These are phyloP conservation scores for Ceratocystis lukuohia DNA, from an alignment of 2,329 filamentous ascomycete species.

Conservation along the genomic window DNA sequence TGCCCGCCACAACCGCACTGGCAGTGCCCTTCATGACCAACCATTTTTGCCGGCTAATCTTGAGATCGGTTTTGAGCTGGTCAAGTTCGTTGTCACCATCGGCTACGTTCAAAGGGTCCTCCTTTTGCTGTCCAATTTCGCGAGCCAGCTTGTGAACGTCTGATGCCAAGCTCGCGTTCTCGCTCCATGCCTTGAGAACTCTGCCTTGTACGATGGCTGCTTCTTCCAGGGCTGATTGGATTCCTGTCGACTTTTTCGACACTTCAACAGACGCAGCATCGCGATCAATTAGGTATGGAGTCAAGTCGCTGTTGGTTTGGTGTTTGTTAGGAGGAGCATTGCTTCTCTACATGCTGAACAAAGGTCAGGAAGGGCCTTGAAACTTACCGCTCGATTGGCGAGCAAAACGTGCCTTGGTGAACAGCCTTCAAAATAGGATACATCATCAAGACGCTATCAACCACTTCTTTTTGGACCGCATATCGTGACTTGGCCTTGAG, in stretches of 20 bases:
- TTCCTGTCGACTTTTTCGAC: constrained; percentile 43
- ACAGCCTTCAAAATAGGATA: constrained; percentile 68
- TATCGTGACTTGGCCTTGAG: constrained; percentile 59
- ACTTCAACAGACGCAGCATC: constrained; percentile 53
- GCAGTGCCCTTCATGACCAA: constrained; percentile 63
- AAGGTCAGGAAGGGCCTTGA: neutral
- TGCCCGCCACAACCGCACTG: constrained; percentile 67
- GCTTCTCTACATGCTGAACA: neutral
- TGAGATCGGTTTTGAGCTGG: constrained; percentile 45
- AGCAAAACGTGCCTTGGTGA: constrained; percentile 51
- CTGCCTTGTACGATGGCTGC: constrained; percentile 46
- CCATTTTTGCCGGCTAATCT: constrained; percentile 52
- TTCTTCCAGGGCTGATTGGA: constrained; percentile 37
- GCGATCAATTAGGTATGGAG: constrained; percentile 51
- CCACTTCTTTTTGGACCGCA: constrained; percentile 53
- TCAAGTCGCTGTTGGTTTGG: constrained; percentile 42
- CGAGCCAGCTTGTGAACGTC: constrained; percentile 51
- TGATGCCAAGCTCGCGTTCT: constrained; percentile 50
- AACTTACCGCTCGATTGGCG: constrained; percentile 53
- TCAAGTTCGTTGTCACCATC: constrained; percentile 42
- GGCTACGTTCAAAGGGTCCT: constrained; percentile 40
- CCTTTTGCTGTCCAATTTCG: constrained; percentile 39
- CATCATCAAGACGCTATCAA: constrained; percentile 54
- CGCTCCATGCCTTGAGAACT: constrained; percentile 40
- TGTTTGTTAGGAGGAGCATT: neutral